phyloP scores from a whole-genome alignment of 83 land plant species.

The Picea abies region DNA sequence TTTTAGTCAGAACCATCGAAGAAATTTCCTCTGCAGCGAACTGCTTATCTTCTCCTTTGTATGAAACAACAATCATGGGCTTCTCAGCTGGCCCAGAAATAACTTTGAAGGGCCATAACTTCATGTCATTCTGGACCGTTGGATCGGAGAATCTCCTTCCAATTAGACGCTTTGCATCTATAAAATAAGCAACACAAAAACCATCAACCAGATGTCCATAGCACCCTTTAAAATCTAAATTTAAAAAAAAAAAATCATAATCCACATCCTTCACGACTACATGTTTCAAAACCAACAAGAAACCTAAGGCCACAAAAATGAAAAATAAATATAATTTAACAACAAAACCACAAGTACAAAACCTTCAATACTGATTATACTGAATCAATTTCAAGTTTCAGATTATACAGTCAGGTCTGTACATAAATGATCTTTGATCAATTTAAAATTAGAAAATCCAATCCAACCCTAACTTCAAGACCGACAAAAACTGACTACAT shows the following conservation, averaged over 20 bases:
- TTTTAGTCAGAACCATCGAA: slow-evolving; percentile 52
- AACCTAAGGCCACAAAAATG: too few species aligned
- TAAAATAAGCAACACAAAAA: neutral
- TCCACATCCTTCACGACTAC: neutral
- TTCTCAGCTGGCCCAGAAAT: slow-evolving; percentile 48
- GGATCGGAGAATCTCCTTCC: slow-evolving; percentile 41
- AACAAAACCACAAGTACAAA: too few species aligned
- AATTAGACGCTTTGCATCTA: slow-evolving; percentile 51
- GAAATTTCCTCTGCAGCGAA: slow-evolving; percentile 55
- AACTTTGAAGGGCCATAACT: slow-evolving; percentile 58
- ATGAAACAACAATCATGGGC: slow-evolving; percentile 45
- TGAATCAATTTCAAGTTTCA: too few species aligned
- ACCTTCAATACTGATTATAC: too few species aligned
- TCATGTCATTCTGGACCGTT: slow-evolving; percentile 45
- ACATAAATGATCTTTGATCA: too few species aligned
- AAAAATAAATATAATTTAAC: too few species aligned
- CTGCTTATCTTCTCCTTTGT: slow-evolving; percentile 56
- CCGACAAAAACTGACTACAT: too few species aligned
- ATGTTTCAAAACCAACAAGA: neutral
- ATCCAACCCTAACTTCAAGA: too few species aligned
- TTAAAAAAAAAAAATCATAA: neutral
- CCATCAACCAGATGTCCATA: neutral
- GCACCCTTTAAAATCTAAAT: neutral
- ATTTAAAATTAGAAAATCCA: too few species aligned
- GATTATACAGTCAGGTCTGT: too few species aligned